Conservation (phyloP, 2,329 filamentous ascomycete genomes). For the Talaromyces sp. region DNA sequence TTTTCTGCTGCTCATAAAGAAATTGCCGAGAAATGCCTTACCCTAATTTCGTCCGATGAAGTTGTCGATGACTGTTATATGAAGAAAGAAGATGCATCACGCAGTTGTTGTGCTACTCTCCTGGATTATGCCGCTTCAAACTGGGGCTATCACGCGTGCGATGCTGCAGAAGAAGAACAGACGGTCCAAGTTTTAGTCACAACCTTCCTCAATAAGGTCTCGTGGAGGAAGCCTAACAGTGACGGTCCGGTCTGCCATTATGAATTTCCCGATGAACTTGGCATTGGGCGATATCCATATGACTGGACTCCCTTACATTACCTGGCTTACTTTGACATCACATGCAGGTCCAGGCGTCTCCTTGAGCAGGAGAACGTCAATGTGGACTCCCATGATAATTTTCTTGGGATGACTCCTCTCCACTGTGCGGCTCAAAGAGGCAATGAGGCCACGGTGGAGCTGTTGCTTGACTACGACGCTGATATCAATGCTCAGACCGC, state of each 20-base stretch:
- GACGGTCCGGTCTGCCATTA: slow-evolving; percentile 2
- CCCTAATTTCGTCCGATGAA: slow-evolving; percentile 24
- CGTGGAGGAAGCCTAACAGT: slow-evolving; percentile 24
- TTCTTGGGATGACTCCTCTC: slow-evolving; percentile 21
- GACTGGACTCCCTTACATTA: slow-evolving; percentile 28
- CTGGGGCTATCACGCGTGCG: slow-evolving; percentile 26
- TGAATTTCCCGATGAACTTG: slow-evolving; percentile 19
- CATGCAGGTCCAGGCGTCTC: slow-evolving; percentile 20
- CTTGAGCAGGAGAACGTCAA: slow-evolving; percentile 21
- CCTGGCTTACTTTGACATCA: slow-evolving; percentile 26
- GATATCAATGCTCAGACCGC: slow-evolving; percentile 20
- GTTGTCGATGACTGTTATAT: slow-evolving; percentile 29
- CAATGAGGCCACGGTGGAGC: slow-evolving; percentile 25
- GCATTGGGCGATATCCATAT: slow-evolving; percentile 21
- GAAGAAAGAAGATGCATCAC: slow-evolving; percentile 12
- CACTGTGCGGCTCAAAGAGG: slow-evolving; percentile 28
- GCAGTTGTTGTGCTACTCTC: slow-evolving; percentile 13
- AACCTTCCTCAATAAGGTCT: slow-evolving; percentile 30
- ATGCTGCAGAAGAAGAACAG: slow-evolving; percentile 25
- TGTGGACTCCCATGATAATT: slow-evolving; percentile 22
- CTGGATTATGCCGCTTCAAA: slow-evolving; percentile 23
- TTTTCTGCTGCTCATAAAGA: slow-evolving; percentile 25
- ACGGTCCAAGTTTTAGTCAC: slow-evolving; percentile 25
- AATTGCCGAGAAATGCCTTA: slow-evolving; percentile 26
- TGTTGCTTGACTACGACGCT: slow-evolving; percentile 23